These are phyloP conservation scores for Citrullus amarus DNA, from an alignment of 306 rosid species.

Conservation along the genomic window DNA sequence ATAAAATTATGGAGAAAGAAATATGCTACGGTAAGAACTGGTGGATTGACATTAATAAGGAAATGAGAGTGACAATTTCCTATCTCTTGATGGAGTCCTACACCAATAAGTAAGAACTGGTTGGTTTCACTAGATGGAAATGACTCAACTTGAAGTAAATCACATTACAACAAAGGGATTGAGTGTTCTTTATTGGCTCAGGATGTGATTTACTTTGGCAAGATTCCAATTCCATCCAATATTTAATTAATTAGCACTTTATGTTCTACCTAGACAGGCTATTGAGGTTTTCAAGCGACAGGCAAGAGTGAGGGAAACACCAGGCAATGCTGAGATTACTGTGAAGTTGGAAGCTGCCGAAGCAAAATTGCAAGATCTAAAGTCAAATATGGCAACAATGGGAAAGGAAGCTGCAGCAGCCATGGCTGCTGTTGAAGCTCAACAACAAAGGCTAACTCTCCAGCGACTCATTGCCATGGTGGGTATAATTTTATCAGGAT, in stretches of 20 bases:
- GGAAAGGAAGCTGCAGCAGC: slow-evolving; percentile 99
- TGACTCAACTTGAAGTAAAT: neutral
- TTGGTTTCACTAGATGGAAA: neutral
- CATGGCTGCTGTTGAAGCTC: slow-evolving; percentile 98
- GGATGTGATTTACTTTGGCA: neutral
- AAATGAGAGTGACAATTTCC: neutral
- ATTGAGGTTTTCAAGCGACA: slow-evolving; percentile 88
- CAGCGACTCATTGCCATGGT: slow-evolving; percentile 96
- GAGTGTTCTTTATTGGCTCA: neutral
- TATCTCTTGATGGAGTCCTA: neutral
- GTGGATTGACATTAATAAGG: neutral
- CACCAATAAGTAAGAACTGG: too few relatives aligned
- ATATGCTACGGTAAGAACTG: neutral
- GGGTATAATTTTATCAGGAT: slow-evolving; percentile 7
- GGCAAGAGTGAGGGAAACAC: slow-evolving; percentile 73
- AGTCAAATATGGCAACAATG: slow-evolving; percentile 72
- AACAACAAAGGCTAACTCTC: slow-evolving; percentile 92
- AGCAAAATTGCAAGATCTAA: slow-evolving; percentile 70
- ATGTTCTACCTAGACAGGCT: slow-evolving; percentile 81
- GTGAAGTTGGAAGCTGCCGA: slow-evolving; percentile 86
- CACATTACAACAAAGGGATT: neutral
- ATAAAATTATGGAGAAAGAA: neutral
- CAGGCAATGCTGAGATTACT: slow-evolving; percentile 57
- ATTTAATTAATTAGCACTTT: neutral
- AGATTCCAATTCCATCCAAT: neutral